Conservation (phyloP, 2,329 filamentous ascomycete genomes). For the Trichoderma sp. region DNA sequence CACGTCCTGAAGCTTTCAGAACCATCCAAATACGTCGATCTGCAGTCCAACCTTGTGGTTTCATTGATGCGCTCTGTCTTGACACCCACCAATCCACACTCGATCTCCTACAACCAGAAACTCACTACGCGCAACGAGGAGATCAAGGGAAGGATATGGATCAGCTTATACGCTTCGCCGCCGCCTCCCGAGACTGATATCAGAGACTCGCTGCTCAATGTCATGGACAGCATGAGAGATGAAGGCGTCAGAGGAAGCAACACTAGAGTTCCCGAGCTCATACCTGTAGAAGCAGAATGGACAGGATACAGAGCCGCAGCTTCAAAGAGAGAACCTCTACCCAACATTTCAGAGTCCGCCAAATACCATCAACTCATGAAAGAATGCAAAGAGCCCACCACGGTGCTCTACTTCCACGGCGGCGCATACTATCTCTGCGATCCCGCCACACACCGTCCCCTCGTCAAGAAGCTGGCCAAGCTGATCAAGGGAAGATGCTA, state of each 20-base stretch:
- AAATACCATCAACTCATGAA: conserved; percentile 68
- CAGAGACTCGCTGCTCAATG: conserved; percentile 40
- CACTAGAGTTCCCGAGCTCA: conserved; percentile 50
- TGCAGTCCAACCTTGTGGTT: conserved; percentile 72
- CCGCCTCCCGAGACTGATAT: conserved; percentile 58
- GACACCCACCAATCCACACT: conserved; percentile 43
- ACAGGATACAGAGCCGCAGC: conserved; percentile 66
- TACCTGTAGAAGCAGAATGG: conserved; percentile 71
- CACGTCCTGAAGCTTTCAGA: conserved; percentile 70
- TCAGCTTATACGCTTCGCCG: conserved; percentile 68
- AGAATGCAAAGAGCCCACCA: conserved; percentile 63
- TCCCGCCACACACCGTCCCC: conserved; percentile 63
- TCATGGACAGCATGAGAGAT: background rate
- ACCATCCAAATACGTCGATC: conserved; percentile 73
- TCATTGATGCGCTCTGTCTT: conserved; percentile 70
- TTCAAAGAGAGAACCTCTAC: conserved; percentile 50
- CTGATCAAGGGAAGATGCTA: conserved; percentile 68
- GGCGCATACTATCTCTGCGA: conserved; percentile 75
- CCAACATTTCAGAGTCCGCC: conserved; percentile 60
- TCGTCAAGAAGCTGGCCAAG: conserved; percentile 63
- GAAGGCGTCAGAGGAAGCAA: background rate
- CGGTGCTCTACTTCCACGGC: conserved; percentile 74
- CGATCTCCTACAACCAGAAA: conserved; percentile 64
- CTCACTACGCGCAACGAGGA: conserved; percentile 63
- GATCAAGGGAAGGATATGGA: conserved; percentile 80